A percentile compares a stretch with the other conserved stretches of the same genome.
phyloP scores from a whole-genome alignment of 2,329 filamentous ascomycete species.

The Aspergillus transmontanensis region DNA sequence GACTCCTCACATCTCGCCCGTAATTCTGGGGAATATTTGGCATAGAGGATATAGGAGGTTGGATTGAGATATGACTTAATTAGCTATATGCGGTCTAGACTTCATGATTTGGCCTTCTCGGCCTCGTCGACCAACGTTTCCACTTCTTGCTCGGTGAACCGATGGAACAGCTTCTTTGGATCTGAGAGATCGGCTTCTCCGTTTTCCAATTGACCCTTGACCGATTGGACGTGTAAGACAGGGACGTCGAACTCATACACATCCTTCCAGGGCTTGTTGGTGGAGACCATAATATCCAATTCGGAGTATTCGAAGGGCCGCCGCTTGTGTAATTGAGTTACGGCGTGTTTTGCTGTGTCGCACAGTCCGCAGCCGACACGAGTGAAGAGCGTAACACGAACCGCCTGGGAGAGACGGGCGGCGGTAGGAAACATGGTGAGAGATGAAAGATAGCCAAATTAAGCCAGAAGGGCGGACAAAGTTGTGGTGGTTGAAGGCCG shows the following conservation, averaged over 20 bases:
- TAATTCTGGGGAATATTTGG: background rate
- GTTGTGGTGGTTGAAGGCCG: background rate
- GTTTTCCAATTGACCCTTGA: constrained; percentile 33
- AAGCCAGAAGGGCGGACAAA: background rate
- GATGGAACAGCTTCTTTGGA: constrained; percentile 63
- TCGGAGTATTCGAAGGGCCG: constrained; percentile 60
- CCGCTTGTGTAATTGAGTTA: constrained; percentile 56
- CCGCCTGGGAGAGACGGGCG: constrained; percentile 32
- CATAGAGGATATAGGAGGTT: background rate
- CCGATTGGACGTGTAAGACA: constrained; percentile 61
- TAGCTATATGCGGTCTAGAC: background rate
- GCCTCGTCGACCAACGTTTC: constrained; percentile 56
- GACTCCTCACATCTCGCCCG: background rate
- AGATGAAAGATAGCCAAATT: background rate
- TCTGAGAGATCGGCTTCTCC: constrained; percentile 59
- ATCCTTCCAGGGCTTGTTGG: constrained; percentile 59
- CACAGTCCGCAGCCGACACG: constrained; percentile 63
- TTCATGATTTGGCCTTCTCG: constrained; percentile 28
- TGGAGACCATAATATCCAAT: constrained; percentile 59
- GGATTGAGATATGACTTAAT: background rate
- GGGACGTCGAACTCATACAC: constrained; percentile 67
- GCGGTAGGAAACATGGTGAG: constrained; percentile 34
- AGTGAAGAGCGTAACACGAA: constrained; percentile 62
- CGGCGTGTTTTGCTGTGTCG: constrained; percentile 60
- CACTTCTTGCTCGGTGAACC: constrained; percentile 61